Conservation (phyloP, 2,329 filamentous ascomycete genomes). For the Domatiomyces catenatus region DNA sequence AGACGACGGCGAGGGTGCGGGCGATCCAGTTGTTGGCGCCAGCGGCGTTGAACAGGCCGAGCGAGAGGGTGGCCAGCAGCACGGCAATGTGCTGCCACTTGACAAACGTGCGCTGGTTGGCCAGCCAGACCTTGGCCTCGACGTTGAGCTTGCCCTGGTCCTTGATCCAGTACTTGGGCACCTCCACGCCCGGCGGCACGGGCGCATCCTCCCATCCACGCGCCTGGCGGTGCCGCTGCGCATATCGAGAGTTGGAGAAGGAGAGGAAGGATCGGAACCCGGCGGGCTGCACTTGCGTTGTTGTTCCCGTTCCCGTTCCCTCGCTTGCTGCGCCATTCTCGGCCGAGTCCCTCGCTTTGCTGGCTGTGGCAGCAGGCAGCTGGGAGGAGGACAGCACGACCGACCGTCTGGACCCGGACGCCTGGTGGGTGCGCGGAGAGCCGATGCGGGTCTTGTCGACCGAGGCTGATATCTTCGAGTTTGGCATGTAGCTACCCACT, state of each 20-base stretch:
- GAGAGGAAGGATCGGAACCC: constrained; percentile 61
- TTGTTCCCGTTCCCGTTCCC: too few species aligned
- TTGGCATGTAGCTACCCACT: constrained; percentile 72
- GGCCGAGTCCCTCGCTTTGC: neutral
- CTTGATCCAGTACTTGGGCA: constrained; percentile 82
- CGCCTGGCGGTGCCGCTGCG: constrained; percentile 32
- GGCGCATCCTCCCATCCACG: constrained; percentile 28
- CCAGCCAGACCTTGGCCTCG: constrained; percentile 96
- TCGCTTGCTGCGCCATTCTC: constrained; percentile 6
- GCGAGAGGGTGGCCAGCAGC: constrained; percentile 65
- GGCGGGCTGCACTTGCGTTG: constrained; percentile 32
- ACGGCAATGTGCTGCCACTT: constrained; percentile 97
- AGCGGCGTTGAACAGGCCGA: constrained; percentile 80
- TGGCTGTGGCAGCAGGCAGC: neutral
- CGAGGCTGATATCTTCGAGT: constrained; percentile 18
- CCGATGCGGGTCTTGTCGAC: constrained; percentile 7
- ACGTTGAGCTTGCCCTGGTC: constrained; percentile 82
- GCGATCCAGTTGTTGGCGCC: constrained; percentile 59
- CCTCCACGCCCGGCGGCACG: constrained; percentile 73
- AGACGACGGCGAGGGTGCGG: constrained; percentile 63
- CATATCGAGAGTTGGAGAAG: constrained; percentile 68
- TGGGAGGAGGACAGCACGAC: neutral
- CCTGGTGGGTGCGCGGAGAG: constrained; percentile 8
- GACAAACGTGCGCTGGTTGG: constrained; percentile 94
- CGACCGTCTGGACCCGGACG: constrained; percentile 5